Evolutionary conservation across 2,329 filamentous ascomycete genomes (phyloP).

Genomic region (Aureobasidium subglaciale): DNA sequence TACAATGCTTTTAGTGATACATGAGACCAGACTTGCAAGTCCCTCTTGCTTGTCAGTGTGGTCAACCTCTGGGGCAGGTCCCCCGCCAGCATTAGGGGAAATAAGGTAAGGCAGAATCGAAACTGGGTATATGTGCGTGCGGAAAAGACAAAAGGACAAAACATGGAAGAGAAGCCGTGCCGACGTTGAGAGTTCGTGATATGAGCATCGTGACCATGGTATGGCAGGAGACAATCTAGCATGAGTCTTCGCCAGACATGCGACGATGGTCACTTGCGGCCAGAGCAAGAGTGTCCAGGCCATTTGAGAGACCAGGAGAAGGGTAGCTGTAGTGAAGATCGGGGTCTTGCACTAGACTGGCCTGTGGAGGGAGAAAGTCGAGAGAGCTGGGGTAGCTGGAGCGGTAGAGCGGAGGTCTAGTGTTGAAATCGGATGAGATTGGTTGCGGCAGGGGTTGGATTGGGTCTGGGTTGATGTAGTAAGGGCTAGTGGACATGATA

Average conservation of each 20-base stretch:
- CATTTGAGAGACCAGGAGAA: slow-evolving; percentile 32
- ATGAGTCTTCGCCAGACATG: slow-evolving; percentile 26
- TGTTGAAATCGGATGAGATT: slow-evolving; percentile 25
- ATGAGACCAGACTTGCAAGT: not conserved
- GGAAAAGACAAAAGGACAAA: slow-evolving; percentile 4
- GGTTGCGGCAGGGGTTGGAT: slow-evolving; percentile 28
- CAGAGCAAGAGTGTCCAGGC: slow-evolving; percentile 32
- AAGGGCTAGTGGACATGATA: slow-evolving; percentile 24
- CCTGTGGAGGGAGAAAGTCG: slow-evolving; percentile 27
- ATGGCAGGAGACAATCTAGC: not conserved
- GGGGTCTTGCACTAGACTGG: slow-evolving; percentile 25
- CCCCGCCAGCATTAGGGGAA: not conserved
- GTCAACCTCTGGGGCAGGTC: not conserved
- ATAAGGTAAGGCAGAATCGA: not conserved
- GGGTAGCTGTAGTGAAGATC: slow-evolving; percentile 29
- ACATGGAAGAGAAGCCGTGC: slow-evolving; percentile 8
- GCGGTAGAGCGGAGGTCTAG: slow-evolving; percentile 28
- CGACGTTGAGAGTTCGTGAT: slow-evolving; percentile 2
- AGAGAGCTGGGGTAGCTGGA: slow-evolving; percentile 27
- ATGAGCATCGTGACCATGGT: not conserved
- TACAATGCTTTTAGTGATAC: slow-evolving; percentile 7
- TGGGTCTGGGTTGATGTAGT: slow-evolving; percentile 30
- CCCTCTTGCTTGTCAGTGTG: not conserved
- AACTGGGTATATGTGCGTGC: slow-evolving; percentile 16
- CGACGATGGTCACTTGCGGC: slow-evolving; percentile 30